A percentile compares a stretch with the other conserved stretches of the same genome.
phyloP scores from a whole-genome alignment of 169 alveolate genomes.

The Plasmodium knowlesi region DNA sequence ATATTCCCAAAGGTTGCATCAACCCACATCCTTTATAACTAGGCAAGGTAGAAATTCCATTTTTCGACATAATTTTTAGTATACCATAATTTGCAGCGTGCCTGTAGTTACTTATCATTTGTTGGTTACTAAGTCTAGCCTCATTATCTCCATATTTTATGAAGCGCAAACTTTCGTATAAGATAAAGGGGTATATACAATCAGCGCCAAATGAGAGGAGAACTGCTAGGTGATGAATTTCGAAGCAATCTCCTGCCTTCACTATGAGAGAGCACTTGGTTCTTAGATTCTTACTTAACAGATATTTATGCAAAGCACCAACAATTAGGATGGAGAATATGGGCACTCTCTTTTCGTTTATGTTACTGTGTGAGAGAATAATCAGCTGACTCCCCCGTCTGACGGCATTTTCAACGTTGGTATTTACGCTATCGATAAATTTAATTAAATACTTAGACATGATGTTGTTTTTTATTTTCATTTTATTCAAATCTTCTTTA shows the following conservation, averaged over 20 bases:
- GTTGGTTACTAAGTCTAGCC: slow-evolving; percentile 55
- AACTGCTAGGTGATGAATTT: slow-evolving; percentile 78
- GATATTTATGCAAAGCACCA: slow-evolving; percentile 73
- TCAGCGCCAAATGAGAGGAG: slow-evolving; percentile 85
- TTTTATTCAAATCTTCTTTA: slow-evolving; percentile 19
- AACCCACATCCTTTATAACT: slow-evolving; percentile 84
- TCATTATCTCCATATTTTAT: slow-evolving; percentile 54
- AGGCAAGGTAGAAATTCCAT: slow-evolving; percentile 83
- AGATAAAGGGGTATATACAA: slow-evolving; percentile 83
- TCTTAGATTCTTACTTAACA: slow-evolving; percentile 72
- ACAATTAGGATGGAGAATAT: slow-evolving; percentile 71
- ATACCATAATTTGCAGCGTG: slow-evolving; percentile 74
- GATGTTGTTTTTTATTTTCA: slow-evolving; percentile 11
- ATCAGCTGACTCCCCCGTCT: slow-evolving; percentile 43
- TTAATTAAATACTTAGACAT: slow-evolving; percentile 51
- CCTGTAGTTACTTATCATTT: slow-evolving; percentile 76
- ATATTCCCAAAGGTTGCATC: slow-evolving; percentile 79
- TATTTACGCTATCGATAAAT: slow-evolving; percentile 62
- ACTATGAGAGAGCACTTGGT: slow-evolving; percentile 74
- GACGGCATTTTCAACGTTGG: slow-evolving; percentile 67
- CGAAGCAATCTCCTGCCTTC: slow-evolving; percentile 76
- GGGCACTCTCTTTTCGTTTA: slow-evolving; percentile 46
- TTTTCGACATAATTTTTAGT: slow-evolving; percentile 84
- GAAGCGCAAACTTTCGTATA: slow-evolving; percentile 77
- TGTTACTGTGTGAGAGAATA: slow-evolving; percentile 59